Evolutionary conservation across 2,329 filamentous ascomycete genomes (phyloP).

Genomic region (Trichoderma koningiopsis): DNA sequence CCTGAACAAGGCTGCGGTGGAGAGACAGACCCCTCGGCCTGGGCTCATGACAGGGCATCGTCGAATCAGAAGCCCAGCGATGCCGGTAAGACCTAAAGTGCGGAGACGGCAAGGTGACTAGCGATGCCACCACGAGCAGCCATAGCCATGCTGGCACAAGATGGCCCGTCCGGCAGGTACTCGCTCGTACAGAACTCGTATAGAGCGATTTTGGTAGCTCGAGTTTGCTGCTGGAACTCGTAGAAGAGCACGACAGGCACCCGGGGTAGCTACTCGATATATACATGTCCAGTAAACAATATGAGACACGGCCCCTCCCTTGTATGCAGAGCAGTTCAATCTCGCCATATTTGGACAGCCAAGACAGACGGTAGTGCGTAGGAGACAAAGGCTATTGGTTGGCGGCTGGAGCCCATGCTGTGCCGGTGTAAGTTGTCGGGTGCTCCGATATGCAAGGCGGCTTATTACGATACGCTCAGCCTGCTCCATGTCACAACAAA

Average conservation of each 20-base stretch:
- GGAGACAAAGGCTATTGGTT: background rate
- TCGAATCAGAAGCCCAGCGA: conserved; percentile 14
- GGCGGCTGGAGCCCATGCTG: conserved; percentile 5
- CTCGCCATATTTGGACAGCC: background rate
- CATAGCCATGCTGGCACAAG: background rate
- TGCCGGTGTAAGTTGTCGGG: conserved; percentile 1
- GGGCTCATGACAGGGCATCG: conserved; percentile 16
- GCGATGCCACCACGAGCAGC: background rate
- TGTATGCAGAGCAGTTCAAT: conserved; percentile 9
- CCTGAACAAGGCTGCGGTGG: conserved; percentile 21
- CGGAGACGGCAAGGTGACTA: background rate
- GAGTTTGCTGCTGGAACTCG: background rate
- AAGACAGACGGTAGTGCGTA: conserved; percentile 2
- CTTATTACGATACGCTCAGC: background rate
- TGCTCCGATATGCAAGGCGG: background rate
- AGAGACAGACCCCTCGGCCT: background rate
- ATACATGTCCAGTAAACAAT: background rate
- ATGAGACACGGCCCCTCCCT: background rate
- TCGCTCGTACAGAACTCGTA: background rate
- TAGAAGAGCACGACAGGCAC: background rate
- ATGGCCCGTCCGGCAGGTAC: background rate
- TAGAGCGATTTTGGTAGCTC: background rate
- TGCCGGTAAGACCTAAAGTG: conserved; percentile 15
- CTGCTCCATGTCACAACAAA: background rate
- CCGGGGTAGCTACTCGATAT: background rate